These are phyloP conservation scores for Acorus calamus DNA, from an alignment of 106 monocot genomes.

Conservation along the genomic window DNA sequence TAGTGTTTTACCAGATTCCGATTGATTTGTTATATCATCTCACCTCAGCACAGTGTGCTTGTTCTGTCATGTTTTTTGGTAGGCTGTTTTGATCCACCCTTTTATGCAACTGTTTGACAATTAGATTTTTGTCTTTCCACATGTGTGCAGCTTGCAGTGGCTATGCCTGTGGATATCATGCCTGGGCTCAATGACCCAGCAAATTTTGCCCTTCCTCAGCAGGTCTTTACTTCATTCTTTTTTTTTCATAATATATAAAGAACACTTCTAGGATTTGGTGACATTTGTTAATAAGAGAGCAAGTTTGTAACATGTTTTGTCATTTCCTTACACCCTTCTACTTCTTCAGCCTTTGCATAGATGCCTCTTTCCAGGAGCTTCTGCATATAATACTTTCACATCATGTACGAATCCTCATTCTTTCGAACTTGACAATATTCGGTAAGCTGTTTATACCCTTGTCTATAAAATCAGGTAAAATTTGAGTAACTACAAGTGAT, in stretches of 20 bases:
- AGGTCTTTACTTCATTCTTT: slow-evolving; percentile 36
- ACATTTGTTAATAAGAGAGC: too few relatives aligned
- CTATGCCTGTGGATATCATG: slow-evolving; percentile 96
- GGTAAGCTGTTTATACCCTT: slow-evolving; percentile 25
- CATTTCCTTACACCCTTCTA: background rate
- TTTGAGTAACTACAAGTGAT: too few relatives aligned
- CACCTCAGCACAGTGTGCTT: background rate
- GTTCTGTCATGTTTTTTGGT: background rate
- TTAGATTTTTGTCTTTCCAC: background rate
- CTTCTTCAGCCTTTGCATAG: slow-evolving; percentile 66
- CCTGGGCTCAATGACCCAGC: slow-evolving; percentile 83
- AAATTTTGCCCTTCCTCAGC: slow-evolving; percentile 92
- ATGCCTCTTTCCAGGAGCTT: slow-evolving; percentile 90
- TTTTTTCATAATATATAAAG: too few relatives aligned
- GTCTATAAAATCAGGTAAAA: background rate
- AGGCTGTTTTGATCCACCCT: background rate
- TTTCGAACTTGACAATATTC: slow-evolving; percentile 73
- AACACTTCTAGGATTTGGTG: too few relatives aligned
- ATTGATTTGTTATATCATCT: background rate
- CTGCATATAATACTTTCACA: slow-evolving; percentile 77
- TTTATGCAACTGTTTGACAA: background rate
- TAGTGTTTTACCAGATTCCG: background rate
- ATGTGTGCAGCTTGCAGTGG: slow-evolving; percentile 65
- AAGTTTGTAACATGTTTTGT: background rate
- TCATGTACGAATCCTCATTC: slow-evolving; percentile 96